Conservation (phyloP, 441 rosid species). For the Jatropha podagrica region DNA sequence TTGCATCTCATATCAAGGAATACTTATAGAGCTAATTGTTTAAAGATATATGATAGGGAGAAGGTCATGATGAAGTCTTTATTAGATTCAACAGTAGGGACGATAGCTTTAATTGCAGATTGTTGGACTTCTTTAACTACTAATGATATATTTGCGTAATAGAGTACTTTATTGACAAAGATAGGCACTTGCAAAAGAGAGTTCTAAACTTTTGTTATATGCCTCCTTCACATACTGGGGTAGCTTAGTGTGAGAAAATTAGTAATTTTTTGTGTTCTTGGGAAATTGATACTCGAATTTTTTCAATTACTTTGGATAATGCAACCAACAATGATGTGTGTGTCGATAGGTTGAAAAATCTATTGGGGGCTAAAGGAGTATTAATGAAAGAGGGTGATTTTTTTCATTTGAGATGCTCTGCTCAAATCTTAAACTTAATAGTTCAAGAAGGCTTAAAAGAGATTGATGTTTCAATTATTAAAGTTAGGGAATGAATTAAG, state of each 20-base stretch:
- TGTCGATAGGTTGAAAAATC: too few relatives aligned
- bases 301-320: constrained; percentile 8
- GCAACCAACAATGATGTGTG: neutral
- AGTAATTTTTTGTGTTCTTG: neutral
- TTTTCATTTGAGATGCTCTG: neutral
- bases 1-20: neutral
- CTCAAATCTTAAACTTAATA: neutral
- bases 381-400: neutral
- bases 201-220: neutral
- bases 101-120: neutral
- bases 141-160: neutral
- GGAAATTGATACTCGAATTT: neutral
- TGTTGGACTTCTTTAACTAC: neutral
- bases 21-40: neutral
- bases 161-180: neutral
- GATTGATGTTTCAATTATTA: too few relatives aligned
- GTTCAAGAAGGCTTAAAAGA: too few relatives aligned
- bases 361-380: too few relatives aligned
- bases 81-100: neutral
- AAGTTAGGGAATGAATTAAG: too few relatives aligned
- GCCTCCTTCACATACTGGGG: neutral
- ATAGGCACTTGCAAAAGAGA: neutral
- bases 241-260: neutral
- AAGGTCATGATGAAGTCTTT: neutral
- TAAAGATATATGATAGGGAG: neutral